Evolutionary conservation across 331 rosid genomes (phyloP), one percentile per base, ranked within the genome.

Genomic region (Malus hybrid): DNA sequence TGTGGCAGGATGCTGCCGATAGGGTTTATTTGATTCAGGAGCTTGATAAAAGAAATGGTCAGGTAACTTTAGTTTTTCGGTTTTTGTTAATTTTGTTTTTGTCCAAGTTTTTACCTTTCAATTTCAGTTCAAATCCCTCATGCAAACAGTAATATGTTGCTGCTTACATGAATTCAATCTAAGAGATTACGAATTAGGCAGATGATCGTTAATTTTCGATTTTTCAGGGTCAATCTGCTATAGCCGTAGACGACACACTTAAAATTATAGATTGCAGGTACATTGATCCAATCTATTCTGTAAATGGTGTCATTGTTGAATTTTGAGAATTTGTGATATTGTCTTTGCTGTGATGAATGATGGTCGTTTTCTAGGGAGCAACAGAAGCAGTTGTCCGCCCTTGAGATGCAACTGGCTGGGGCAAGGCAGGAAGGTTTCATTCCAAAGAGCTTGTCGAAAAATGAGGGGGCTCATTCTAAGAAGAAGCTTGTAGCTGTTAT

Each of bases 201-300:
- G 78, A 76, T 61, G 69, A 69, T 85, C 78, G 69, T 90, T 70
- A 73, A 69, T 72, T 86, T 79, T 85, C 90, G 82, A 64, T 76
- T 87, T 39, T 85, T 83, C 96, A 90, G 96, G 93, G 86, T 73
- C 87, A 84, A 1, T 84, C 89, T 65, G 88, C 88, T 44, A 60
- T 88, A 67, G 86, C 96, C 24, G 89, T 90, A 73, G 90, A 87
- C 48, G 90, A 84, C 73, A 86, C 92, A 16, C 81, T 90, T 24
- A 86, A 86, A 83, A 69, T 84, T 81, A 81, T 85, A 81, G 46
- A 65, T 63, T 90, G 92, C 96, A 88, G 92, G 96, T 90, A 81
- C 46, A 69, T 73, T 80, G 67, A 63, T 68, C 60, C 67, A 39
- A 73, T 27, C 67, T 10, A 24, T 42, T 42, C 52, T 36, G 28